Evolutionary conservation across 345 rosid genomes (phyloP).

Genomic region (Salix exigua): DNA sequence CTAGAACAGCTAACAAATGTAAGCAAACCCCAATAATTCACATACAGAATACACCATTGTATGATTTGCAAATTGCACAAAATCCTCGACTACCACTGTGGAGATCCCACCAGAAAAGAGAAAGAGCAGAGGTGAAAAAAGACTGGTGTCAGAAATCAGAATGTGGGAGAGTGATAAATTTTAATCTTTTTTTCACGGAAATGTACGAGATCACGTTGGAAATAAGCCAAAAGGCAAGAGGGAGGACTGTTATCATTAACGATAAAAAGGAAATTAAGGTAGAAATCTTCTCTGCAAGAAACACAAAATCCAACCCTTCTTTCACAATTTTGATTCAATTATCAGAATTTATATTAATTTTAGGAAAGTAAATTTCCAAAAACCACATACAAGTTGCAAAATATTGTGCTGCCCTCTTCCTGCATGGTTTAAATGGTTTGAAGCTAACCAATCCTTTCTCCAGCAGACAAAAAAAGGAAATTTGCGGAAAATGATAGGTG

Average conservation of each 20-base stretch:
- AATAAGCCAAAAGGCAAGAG: conserved; percentile 32
- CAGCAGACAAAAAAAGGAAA: neutral
- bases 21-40: neutral
- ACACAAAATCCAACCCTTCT: neutral
- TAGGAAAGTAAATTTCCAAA: neutral
- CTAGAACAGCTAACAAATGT: conserved; percentile 19
- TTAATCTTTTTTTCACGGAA: conserved; percentile 50
- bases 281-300: conserved; percentile 31
- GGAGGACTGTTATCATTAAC: conserved; percentile 38
- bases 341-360: neutral
- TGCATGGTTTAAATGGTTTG: conserved; percentile 18
- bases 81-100: conserved; percentile 21
- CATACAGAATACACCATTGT: neutral
- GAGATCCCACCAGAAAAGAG: conserved; percentile 9
- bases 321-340: conserved; percentile 16
- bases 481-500: neutral
- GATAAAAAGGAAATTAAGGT: conserved; percentile 17
- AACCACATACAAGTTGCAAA: neutral
- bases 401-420: neutral
- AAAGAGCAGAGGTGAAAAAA: neutral
- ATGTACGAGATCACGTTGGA: conserved; percentile 42
- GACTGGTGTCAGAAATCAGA: conserved; percentile 25
- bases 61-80: neutral
- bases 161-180: conserved; percentile 33
- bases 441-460: neutral